phyloP scores from a whole-genome alignment of 805 yeast genomes.

The Myxozyma lipomycoides region DNA sequence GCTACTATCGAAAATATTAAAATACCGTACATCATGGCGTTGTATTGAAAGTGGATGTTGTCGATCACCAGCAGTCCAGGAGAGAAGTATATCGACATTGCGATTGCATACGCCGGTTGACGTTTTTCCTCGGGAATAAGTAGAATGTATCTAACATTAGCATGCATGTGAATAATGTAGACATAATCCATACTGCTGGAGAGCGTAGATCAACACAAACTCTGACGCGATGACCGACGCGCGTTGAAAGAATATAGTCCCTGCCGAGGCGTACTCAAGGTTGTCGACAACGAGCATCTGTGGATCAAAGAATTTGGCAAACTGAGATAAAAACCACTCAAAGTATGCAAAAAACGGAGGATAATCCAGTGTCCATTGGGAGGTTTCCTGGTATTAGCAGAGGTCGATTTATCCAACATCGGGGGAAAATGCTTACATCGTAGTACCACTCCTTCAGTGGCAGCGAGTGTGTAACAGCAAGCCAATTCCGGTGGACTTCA shows the following conservation, averaged over 20 bases:
- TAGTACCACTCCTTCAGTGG: slow-evolving; percentile 80
- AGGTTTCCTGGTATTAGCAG: slow-evolving; percentile 41
- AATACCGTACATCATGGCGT: slow-evolving; percentile 87
- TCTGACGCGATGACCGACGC: slow-evolving; percentile 76
- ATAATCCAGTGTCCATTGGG: slow-evolving; percentile 93
- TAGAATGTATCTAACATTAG: slow-evolving; percentile 3
- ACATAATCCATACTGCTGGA: slow-evolving; percentile 55
- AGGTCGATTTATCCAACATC: not conserved
- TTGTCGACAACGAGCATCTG: slow-evolving; percentile 27
- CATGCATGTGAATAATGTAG: not conserved
- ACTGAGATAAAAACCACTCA: slow-evolving; percentile 70
- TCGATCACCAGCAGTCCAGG: slow-evolving; percentile 91
- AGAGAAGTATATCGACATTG: slow-evolving; percentile 74
- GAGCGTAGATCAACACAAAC: slow-evolving; percentile 58
- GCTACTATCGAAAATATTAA: slow-evolving; percentile 68
- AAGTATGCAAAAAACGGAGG: slow-evolving; percentile 98
- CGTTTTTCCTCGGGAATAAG: slow-evolving; percentile 28
- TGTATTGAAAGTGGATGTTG: slow-evolving; percentile 95
- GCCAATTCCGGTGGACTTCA: slow-evolving; percentile 97
- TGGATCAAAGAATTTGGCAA: slow-evolving; percentile 28
- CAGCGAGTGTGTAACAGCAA: slow-evolving; percentile 75
- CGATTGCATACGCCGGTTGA: slow-evolving; percentile 64
- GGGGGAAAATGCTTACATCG: slow-evolving; percentile 41
- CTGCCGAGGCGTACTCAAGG: slow-evolving; percentile 23
- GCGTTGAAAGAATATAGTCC: slow-evolving; percentile 61